These are phyloP conservation scores for Tillandsia fasciculata DNA, from an alignment of 176 grass and related monocot species.

Conservation along the genomic window DNA sequence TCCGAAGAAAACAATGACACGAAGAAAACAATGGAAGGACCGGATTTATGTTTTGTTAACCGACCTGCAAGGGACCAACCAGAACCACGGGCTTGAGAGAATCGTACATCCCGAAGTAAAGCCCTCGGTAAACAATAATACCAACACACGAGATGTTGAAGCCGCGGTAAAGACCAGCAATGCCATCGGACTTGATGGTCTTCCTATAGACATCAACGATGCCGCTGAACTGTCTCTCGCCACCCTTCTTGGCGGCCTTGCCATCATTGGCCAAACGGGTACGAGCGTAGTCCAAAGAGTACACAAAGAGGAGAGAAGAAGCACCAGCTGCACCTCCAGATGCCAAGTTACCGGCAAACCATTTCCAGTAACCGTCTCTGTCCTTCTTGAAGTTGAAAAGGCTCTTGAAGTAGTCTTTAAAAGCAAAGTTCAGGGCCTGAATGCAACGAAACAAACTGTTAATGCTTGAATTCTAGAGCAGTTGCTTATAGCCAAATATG, in stretches of 20 bases:
- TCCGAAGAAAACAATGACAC: too few species aligned
- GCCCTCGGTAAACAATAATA: slow-evolving; percentile 10
- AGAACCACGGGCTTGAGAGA: slow-evolving; percentile 5
- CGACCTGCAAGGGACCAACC: slow-evolving; percentile 5
- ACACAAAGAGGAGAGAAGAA: slow-evolving; percentile 11
- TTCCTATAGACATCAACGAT: slow-evolving; percentile 3
- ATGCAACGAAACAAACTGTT: not conserved
- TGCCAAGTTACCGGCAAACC: too few species aligned
- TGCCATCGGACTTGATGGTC: not conserved
- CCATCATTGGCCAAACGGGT: not conserved
- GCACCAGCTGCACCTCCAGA: slow-evolving; percentile 18
- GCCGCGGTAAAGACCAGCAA: not conserved
- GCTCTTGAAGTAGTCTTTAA: slow-evolving; percentile 11
- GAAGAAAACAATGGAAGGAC: not conserved
- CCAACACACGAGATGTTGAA: slow-evolving; percentile 12
- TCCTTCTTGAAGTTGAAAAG: slow-evolving; percentile 4
- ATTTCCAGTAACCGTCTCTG: not conserved
- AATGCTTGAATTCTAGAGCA: too few species aligned
- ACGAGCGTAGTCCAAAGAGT: slow-evolving; percentile 6
- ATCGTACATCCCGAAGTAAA: not conserved
- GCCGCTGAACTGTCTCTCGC: slow-evolving; percentile 12
- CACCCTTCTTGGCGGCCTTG: slow-evolving; percentile 5
- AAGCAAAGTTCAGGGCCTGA: slow-evolving; percentile 3
- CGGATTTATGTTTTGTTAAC: not conserved
- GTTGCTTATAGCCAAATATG: too few species aligned